Evolutionary conservation across 768 basidiomycete genomes (phyloP), one percentile per base, ranked within the genome.

Genomic region (Collybia mongolica): DNA sequence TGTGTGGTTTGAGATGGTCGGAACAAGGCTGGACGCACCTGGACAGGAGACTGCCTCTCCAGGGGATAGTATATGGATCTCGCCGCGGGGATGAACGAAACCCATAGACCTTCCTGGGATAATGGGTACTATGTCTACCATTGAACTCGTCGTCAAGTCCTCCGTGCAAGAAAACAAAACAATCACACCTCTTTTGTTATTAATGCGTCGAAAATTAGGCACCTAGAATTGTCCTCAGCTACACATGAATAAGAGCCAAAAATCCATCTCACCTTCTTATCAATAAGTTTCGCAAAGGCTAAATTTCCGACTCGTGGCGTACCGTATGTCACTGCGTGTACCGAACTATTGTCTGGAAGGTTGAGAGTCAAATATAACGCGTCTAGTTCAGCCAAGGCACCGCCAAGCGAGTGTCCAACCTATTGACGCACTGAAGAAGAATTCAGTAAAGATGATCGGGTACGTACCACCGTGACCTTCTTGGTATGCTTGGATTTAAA

Each of bases 401-500:
- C 80, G 28, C 81, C 79, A 19, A 80, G 72, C 24, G 78, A 79
- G 53, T 79, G 77, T 2, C 77, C 76, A 29, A 80, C 63, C 74
- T 66, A 49, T 19, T 19, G 55, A 22, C 9, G n/a, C 29, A 37
- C 15, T 39, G 14, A 22, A 35, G 29, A 56, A 62, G 49, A 57
- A 0, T 66, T 15, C 24, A 26, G 24, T n/a, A 24, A 23, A 47
- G 5, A 45, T 29, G 40, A 8, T 38, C 6, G 24, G 28, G 23
- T 46, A 41, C 67, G 54, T 54, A 76, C 74, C 24, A 72, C 57
- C 6, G 73, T 72, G 22, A 82, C 73, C 8, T 61, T 68, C 4
- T 63, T 66, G 0, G 72, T 68, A n/a, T 68, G 67, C 36, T 69
- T 66, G 1, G 56, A 32, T 6, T 62, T 56, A 54, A 82, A 64